Evolutionary conservation across 1,284 basidiomycete species (phyloP).

Genomic region (Ustilago curta): DNA sequence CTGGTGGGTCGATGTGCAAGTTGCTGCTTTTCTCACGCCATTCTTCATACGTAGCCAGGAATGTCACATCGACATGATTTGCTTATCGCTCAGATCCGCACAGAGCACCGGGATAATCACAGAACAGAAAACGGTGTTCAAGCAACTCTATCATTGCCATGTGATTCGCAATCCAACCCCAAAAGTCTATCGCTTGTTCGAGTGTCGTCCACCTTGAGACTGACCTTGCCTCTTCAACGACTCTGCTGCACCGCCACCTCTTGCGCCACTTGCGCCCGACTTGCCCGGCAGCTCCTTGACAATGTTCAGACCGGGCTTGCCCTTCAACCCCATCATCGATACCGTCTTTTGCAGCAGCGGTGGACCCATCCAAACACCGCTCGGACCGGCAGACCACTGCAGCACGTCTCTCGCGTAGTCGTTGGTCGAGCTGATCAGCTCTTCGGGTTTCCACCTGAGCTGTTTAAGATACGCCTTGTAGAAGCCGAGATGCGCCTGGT

Average conservation of each 20-base stretch:
- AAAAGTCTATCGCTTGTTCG: conserved; percentile 32
- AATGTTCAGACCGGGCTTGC: conserved; percentile 72
- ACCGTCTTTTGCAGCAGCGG: conserved; percentile 73
- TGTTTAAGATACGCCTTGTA: conserved; percentile 73
- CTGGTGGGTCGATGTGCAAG: no score
- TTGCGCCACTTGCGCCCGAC: conserved; percentile 14
- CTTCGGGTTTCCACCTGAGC: conserved; percentile 71
- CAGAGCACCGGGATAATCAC: neutral
- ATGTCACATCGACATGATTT: no score
- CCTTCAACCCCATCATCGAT: conserved; percentile 76
- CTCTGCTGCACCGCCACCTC: conserved; percentile 9
- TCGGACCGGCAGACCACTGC: conserved; percentile 38
- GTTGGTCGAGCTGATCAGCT: conserved; percentile 72
- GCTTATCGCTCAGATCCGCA: neutral
- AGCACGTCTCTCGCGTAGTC: conserved; percentile 69
- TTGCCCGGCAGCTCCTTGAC: conserved; percentile 50
- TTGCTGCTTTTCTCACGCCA: no score
- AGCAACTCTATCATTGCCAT: neutral
- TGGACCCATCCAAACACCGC: conserved; percentile 67
- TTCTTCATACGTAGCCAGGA: no score
- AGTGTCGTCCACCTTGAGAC: conserved; percentile 24
- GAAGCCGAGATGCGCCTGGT: conserved; percentile 75
- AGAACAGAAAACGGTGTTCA: neutral
- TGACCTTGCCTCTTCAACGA: conserved; percentile 29
- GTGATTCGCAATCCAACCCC: neutral